phyloP scores from a whole-genome alignment of 371 early-diverging fungal species.

The Apophysomyces ossiformis region DNA sequence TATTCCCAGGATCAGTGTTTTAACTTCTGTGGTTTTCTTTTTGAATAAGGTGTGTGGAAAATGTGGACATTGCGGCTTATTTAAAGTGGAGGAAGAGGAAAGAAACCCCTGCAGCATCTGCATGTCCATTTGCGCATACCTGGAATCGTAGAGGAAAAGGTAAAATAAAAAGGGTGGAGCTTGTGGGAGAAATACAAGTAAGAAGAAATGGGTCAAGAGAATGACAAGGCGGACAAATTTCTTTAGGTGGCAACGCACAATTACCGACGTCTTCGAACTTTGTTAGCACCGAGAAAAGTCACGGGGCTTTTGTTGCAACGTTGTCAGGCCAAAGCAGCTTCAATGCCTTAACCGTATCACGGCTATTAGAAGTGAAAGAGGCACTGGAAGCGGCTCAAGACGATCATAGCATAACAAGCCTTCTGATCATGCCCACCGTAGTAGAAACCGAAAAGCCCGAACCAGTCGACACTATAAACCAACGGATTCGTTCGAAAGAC shows the following conservation, averaged over 20 bases:
- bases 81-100: conserved; percentile 49
- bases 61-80: conserved; percentile 51
- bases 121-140: conserved; percentile 64
- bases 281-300: conserved; percentile 23
- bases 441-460: conserved; percentile 13
- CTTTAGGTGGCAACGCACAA: conserved; percentile 18
- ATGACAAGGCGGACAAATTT: too few relatives aligned
- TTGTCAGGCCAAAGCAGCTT: conserved; percentile 38
- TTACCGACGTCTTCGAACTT: conserved; percentile 25
- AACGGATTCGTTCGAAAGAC: conserved; percentile 28
- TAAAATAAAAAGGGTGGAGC: not conserved
- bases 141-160: conserved; percentile 62
- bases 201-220: too few relatives aligned
- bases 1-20: too few relatives aligned
- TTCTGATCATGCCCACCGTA: conserved; percentile 33
- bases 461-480: not conserved
- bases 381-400: conserved; percentile 17
- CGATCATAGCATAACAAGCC: conserved; percentile 27
- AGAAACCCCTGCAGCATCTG: conserved; percentile 42
- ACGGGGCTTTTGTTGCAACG: conserved; percentile 31
- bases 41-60: conserved; percentile 44
- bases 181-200: too few relatives aligned
- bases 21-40: not conserved
- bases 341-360: conserved; percentile 32
- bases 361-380: conserved; percentile 25